Evolutionary conservation across 2,329 filamentous ascomycete genomes (phyloP), one percentile per base, ranked within the genome.

Genomic region (Decorospora gaudefroyi): DNA sequence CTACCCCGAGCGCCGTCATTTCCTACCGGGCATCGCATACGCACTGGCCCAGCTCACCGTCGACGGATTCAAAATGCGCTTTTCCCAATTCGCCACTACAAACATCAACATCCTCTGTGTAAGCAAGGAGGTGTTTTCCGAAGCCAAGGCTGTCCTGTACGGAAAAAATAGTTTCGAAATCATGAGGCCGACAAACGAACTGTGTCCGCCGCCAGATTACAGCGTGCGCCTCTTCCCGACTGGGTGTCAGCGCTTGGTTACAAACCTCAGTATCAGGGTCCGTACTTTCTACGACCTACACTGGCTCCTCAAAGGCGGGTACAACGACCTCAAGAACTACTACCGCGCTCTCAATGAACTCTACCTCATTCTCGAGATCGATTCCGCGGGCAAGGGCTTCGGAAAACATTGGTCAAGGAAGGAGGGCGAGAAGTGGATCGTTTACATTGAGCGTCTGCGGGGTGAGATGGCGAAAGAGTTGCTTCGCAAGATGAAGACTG

Each of bases 91-190:
- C 21, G 17, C 16, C 3, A 41, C 26, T 29, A 51, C 36, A 6
- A 67, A 65, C 32, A 36, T 52, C 16, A 38, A 37, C 30, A 63
- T 75, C 17, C 62, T 76, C 6, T 53, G 64, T 10, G 55, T 53
- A 5, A 72, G 55, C 49, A 70, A 69, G 32, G 60, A 69, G 8
- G 52, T 76, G 39, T 65, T 72, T 55, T 57, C 61, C 39, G 72
- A 76, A 57, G 65, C 72, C 5, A 68, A 65, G n/a, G 57, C 57
- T 4, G 54, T 74, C 11, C 60, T 76, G 11, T 75, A 75, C 53
- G 61, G 63, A 32, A 61, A 64, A 17, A 75, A 75, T 43, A 45
- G 47, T 12, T 74, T 75, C 53, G 61, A 61, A 1, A 49, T 68
- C 29, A 26, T 46, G 19, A 57, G 54, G 26, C 54, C 59, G 0